phyloP scores from a whole-genome alignment of 2,329 filamentous ascomycete genomes.

The Pseudogymnoascus sp. region DNA sequence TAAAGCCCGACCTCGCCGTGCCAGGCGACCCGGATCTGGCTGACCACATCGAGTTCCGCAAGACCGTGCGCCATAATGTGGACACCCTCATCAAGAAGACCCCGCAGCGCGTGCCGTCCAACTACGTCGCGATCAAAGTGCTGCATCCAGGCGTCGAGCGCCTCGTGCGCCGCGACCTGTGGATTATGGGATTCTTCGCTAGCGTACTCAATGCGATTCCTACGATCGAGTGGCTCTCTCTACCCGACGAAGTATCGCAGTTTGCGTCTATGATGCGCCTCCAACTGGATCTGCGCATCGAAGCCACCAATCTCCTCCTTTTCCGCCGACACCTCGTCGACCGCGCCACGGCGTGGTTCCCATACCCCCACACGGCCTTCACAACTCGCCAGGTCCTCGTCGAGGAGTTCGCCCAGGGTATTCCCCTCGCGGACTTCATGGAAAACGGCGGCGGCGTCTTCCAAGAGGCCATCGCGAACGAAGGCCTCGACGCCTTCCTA shows the following conservation, averaged over 20 bases:
- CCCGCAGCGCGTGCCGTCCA: constrained; percentile 78
- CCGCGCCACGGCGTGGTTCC: constrained; percentile 91
- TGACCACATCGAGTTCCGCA: constrained; percentile 50
- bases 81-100: constrained; percentile 81
- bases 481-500: constrained; percentile 90
- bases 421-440: constrained; percentile 83
- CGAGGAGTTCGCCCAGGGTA: constrained; percentile 92
- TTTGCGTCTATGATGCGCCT: constrained; percentile 99
- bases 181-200: constrained; percentile 93
- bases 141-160: constrained; percentile 87
- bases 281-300: constrained; percentile 92
- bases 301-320: constrained; percentile 79
- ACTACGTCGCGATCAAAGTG: constrained; percentile 93
- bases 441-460: constrained; percentile 88
- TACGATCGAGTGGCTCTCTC: constrained; percentile 93
- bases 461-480: constrained; percentile 88
- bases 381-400: constrained; percentile 88
- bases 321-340: constrained; percentile 90
- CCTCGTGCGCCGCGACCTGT: constrained; percentile 80
- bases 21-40: constrained; percentile 50
- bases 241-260: constrained; percentile 87
- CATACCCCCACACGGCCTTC: constrained; percentile 86
- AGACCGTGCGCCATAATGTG: constrained; percentile 72
- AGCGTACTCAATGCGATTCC: constrained; percentile 76
- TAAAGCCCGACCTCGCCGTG: constrained; percentile 70